These are phyloP conservation scores for Populus nigra DNA, from an alignment of 345 rosid species.

Conservation along the genomic window DNA sequence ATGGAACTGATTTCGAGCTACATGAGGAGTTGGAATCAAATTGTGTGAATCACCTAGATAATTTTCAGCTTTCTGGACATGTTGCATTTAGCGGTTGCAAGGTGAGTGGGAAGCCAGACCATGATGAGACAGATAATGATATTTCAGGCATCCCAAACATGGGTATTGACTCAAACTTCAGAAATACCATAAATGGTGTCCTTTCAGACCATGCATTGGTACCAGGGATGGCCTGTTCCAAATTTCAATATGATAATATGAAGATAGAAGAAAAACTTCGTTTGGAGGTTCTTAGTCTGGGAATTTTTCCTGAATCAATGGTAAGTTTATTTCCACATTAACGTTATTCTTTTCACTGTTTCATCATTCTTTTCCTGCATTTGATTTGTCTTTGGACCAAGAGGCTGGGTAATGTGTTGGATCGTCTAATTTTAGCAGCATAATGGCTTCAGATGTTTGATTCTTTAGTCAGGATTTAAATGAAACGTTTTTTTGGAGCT, in stretches of 20 bases:
- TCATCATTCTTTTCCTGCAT: not conserved
- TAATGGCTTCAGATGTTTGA: not conserved
- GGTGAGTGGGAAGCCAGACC: conserved; percentile 44
- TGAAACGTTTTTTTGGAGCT: not conserved
- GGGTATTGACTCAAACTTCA: conserved; percentile 40
- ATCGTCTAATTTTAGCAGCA: not conserved
- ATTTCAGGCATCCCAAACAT: conserved; percentile 30
- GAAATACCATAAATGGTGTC: conserved; percentile 43
- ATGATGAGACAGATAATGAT: conserved; percentile 54
- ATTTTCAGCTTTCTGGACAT: conserved; percentile 34
- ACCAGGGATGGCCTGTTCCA: conserved; percentile 42
- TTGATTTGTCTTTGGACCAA: not conserved
- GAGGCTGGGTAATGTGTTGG: not conserved
- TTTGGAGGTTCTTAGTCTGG: conserved; percentile 79
- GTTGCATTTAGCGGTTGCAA: conserved; percentile 47
- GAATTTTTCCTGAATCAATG: conserved; percentile 70
- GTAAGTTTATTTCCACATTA: conserved; percentile 41
- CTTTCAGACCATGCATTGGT: conserved; percentile 40
- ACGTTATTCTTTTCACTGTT: not conserved
- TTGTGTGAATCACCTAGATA: conserved; percentile 45
- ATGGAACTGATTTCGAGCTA: conserved; percentile 52
- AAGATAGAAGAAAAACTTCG: conserved; percentile 61
- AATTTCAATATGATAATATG: conserved; percentile 58
- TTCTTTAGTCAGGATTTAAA: not conserved
- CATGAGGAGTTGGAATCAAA: conserved; percentile 62